Conservation (phyloP, 228 moss, liverwort and hornwort species). For the Sphagnum fallax region DNA sequence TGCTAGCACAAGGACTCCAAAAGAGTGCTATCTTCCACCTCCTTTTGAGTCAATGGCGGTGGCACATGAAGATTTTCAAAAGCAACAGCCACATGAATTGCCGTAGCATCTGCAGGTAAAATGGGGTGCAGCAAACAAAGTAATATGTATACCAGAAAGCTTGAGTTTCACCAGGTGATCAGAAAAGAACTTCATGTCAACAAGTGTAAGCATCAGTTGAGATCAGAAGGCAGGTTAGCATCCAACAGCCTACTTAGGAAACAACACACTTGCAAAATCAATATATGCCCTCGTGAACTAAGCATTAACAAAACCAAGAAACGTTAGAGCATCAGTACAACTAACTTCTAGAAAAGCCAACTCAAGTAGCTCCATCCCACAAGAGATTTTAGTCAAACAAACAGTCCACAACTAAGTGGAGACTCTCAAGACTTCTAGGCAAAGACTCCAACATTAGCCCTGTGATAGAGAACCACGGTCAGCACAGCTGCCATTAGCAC, state of each 20-base stretch:
- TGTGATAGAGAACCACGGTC: conserved; percentile 70
- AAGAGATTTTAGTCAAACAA: conserved; percentile 29
- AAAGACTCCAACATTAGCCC: conserved; percentile 54
- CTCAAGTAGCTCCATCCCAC: conserved; percentile 4
- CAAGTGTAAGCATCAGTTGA: background rate
- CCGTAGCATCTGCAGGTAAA: background rate
- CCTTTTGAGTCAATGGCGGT: background rate
- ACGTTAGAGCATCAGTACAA: conserved; percentile 17
- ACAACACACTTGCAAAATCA: conserved; percentile 17
- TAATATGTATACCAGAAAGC: background rate
- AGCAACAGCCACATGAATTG: background rate
- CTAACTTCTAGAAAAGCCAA: conserved; percentile 17
- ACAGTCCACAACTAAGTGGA: conserved; percentile 13
- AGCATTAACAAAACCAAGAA: conserved; percentile 38
- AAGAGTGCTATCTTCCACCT: background rate
- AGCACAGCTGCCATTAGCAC: conserved; percentile 60
- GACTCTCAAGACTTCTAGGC: conserved; percentile 16
- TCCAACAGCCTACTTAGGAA: background rate
- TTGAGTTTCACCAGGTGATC: background rate
- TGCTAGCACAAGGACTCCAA: background rate
- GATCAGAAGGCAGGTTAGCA: conserved; percentile 6
- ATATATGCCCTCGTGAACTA: conserved; percentile 16
- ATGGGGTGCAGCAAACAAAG: background rate
- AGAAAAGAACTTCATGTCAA: too few relatives aligned
- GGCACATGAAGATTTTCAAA: background rate